phyloP scores from a whole-genome alignment of 2,329 filamentous ascomycete species.

The Huntiella abstrusa region DNA sequence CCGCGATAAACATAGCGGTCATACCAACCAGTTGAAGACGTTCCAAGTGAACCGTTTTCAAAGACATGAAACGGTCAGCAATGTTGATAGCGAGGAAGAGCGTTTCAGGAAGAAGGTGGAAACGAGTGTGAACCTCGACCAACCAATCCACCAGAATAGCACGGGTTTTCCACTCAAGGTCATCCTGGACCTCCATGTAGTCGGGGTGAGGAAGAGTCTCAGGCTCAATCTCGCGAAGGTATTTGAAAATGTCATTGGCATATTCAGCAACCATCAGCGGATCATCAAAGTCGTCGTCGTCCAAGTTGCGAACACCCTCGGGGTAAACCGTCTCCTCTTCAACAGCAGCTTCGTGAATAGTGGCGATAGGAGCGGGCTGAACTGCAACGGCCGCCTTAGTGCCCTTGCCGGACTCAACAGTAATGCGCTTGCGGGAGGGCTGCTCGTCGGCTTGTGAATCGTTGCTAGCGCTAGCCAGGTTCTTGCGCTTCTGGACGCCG shows the following conservation, averaged over 20 bases:
- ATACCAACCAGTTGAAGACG: constrained; percentile 92
- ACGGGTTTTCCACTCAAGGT: constrained; percentile 96
- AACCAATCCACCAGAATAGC: constrained; percentile 96
- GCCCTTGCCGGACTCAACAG: constrained; percentile 32
- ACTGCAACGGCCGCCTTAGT: constrained; percentile 10
- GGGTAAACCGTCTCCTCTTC: constrained; percentile 17
- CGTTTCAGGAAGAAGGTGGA: constrained; percentile 87
- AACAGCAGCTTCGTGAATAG: constrained; percentile 8
- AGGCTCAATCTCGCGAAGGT: constrained; percentile 71
- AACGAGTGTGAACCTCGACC: constrained; percentile 93
- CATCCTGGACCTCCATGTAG: constrained; percentile 89
- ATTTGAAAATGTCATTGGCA: constrained; percentile 91
- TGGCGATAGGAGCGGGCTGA: constrained; percentile 13
- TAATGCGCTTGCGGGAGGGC: constrained; percentile 37
- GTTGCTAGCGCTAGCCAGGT: constrained; percentile 20
- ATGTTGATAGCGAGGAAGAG: constrained; percentile 95
- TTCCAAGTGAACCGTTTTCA: constrained; percentile 89
- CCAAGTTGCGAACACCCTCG: constrained; percentile 43
- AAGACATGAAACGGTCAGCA: constrained; percentile 90
- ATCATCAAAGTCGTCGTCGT: constrained; percentile 76
- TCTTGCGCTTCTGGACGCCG: constrained; percentile 55
- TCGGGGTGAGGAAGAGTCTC: constrained; percentile 66
- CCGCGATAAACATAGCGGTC: constrained; percentile 98
- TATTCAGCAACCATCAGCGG: constrained; percentile 98
- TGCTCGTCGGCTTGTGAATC: constrained; percentile 17